These are phyloP conservation scores for Neonectria punicea DNA, from an alignment of 2,329 filamentous ascomycete genomes.

Conservation along the genomic window DNA sequence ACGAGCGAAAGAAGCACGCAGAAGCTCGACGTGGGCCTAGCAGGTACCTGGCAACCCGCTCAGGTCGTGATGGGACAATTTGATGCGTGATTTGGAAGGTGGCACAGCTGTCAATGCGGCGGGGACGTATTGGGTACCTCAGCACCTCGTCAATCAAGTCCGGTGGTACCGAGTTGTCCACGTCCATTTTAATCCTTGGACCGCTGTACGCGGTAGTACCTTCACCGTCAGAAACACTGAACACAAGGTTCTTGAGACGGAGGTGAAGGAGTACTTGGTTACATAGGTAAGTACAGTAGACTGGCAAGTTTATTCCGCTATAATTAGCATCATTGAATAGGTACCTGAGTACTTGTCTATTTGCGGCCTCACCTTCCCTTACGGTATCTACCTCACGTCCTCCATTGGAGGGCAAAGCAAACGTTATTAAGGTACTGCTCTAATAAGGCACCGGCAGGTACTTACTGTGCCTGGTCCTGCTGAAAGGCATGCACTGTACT, in stretches of 20 bases:
- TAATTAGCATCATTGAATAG: slow-evolving; percentile 4
- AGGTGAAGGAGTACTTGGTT: not conserved
- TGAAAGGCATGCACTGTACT: not conserved
- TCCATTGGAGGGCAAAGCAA: too few species aligned
- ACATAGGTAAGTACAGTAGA: not conserved
- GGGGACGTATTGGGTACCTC: not conserved
- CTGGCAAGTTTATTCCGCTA: not conserved
- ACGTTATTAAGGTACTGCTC: not conserved
- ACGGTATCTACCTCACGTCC: not conserved
- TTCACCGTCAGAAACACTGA: not conserved
- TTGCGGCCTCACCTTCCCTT: not conserved
- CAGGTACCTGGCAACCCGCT: not conserved
- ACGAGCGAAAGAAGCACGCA: slow-evolving; percentile 40
- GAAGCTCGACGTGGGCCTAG: slow-evolving; percentile 24
- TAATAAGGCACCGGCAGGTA: too few species aligned
- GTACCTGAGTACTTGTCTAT: not conserved
- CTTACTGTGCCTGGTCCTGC: not conserved
- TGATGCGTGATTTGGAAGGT: slow-evolving; percentile 9
- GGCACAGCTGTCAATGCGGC: not conserved
- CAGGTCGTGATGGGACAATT: not conserved
- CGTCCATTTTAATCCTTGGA: not conserved
- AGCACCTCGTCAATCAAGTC: too few species aligned
- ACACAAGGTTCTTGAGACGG: not conserved
- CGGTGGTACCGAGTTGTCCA: not conserved
- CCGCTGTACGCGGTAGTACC: slow-evolving; percentile 18